These are phyloP conservation scores for Exutisphaerella laricina DNA, from an alignment of 2,329 filamentous ascomycete genomes.

Conservation along the genomic window DNA sequence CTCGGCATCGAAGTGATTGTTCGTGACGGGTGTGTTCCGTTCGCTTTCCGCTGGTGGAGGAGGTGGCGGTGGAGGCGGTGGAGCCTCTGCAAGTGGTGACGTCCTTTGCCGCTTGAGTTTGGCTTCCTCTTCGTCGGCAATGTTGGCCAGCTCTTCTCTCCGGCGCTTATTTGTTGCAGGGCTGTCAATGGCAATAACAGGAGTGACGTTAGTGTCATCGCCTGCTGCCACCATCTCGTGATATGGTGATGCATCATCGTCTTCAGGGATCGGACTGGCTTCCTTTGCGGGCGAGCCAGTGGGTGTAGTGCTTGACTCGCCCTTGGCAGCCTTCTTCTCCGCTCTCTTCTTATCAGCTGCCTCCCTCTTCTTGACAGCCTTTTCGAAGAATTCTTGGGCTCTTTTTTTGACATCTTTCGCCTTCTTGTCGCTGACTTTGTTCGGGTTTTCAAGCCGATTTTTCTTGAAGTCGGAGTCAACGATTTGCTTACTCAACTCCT, in stretches of 20 bases:
- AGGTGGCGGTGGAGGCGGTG: conserved; percentile 38
- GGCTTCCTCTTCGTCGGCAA: conserved; percentile 30
- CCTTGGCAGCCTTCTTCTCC: conserved; percentile 39
- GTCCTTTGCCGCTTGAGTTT: conserved; percentile 30
- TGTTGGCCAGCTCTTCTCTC: conserved; percentile 29
- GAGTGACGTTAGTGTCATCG: conserved; percentile 21
- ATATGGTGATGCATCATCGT: conserved; percentile 24
- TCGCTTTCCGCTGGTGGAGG: conserved; percentile 31
- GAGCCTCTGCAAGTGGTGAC: conserved; percentile 26
- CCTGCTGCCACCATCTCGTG: conserved; percentile 24
- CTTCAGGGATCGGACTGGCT: conserved; percentile 19
- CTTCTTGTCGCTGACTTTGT: conserved; percentile 69
- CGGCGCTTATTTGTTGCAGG: conserved; percentile 25
- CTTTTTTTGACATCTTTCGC: conserved; percentile 76
- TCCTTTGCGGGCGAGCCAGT: conserved; percentile 26
- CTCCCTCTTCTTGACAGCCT: conserved; percentile 70
- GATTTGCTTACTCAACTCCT: conserved; percentile 71
- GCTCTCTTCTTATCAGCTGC: conserved; percentile 62
- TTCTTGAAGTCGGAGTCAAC: conserved; percentile 90
- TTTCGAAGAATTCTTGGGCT: conserved; percentile 80
- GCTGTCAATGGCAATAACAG: conserved; percentile 18
- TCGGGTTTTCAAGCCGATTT: conserved; percentile 76
- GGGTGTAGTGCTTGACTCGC: conserved; percentile 24
- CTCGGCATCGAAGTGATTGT: conserved; percentile 4
- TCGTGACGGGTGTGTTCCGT: conserved; percentile 9